Conservation (phyloP, 1,139 yeast genomes). For the Suhomyces choctaworum region DNA sequence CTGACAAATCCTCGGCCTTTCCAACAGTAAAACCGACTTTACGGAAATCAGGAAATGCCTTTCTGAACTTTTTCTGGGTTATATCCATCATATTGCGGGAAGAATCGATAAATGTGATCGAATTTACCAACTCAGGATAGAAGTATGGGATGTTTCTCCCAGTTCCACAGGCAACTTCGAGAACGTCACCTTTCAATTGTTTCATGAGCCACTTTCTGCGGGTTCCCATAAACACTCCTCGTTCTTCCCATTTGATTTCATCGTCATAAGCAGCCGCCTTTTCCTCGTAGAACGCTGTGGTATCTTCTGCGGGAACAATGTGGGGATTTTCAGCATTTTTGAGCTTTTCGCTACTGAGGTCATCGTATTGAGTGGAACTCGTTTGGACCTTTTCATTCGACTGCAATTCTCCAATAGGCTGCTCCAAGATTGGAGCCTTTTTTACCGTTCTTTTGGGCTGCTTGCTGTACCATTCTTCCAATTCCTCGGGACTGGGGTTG, state of each 20-base stretch:
- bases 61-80: conserved; percentile 72
- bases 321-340: conserved; percentile 36
- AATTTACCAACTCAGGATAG: conserved; percentile 56
- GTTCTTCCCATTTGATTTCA: conserved; percentile 84
- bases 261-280: conserved; percentile 82
- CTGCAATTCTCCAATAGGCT: conserved; percentile 17
- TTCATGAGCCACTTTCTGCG: conserved; percentile 83
- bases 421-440: conserved; percentile 31
- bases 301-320: conserved; percentile 71
- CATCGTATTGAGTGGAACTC: too few species aligned
- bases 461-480: conserved; percentile 46
- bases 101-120: conserved; percentile 84
- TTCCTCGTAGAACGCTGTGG: conserved; percentile 77
- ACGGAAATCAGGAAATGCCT: conserved; percentile 61
- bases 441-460: conserved; percentile 31
- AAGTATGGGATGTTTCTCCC: conserved; percentile 87
- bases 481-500: conserved; percentile 54
- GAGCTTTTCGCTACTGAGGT: conserved; percentile 12
- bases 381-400: conserved; percentile 19
- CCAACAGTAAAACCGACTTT: conserved; percentile 88
- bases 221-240: conserved; percentile 75
- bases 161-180: conserved; percentile 95
- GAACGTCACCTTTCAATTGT: conserved; percentile 79
- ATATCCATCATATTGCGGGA: conserved; percentile 82
- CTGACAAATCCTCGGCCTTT: conserved; percentile 80